Evolutionary conservation across 1,139 yeast genomes (phyloP).

Genomic region (Saccharomycopsis crataegensis): DNA sequence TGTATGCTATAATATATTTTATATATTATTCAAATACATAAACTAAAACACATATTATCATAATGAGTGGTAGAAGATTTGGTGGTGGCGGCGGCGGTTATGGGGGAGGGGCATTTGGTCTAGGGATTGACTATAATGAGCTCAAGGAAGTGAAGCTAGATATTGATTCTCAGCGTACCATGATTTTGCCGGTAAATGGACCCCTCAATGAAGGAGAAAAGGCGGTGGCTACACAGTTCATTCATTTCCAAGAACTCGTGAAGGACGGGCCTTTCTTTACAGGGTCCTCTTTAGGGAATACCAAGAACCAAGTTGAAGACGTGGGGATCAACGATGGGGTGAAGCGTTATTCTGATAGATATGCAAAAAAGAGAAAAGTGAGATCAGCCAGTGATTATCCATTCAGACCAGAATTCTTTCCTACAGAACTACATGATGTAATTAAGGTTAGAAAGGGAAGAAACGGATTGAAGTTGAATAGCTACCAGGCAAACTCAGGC

Average conservation of each 20-base stretch:
- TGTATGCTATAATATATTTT: neutral
- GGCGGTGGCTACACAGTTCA: constrained; percentile 55
- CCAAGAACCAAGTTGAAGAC: constrained; percentile 28
- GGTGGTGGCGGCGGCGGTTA: neutral
- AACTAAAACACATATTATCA: neutral
- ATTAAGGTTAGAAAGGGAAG: constrained; percentile 38
- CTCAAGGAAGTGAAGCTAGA: constrained; percentile 15
- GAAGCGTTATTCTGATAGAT: constrained; percentile 67
- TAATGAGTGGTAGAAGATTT: constrained; percentile 1
- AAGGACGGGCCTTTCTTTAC: constrained; percentile 75
- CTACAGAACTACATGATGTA: constrained; percentile 67
- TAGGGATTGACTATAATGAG: constrained; percentile 18
- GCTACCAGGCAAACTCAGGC: constrained; percentile 41
- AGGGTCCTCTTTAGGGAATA: constrained; percentile 38
- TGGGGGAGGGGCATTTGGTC: constrained; percentile 12
- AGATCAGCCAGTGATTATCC: constrained; percentile 74
- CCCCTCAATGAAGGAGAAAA: constrained; percentile 49
- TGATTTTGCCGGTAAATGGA: constrained; percentile 58
- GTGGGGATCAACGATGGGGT: constrained; percentile 50
- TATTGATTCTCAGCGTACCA: constrained; percentile 7
- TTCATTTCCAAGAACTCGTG: constrained; percentile 49
- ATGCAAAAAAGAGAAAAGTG: constrained; percentile 63
- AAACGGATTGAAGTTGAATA: constrained; percentile 45
- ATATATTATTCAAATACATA: neutral
- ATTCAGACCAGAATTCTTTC: constrained; percentile 63